Evolutionary conservation across 768 basidiomycete species (phyloP), one percentile per base, ranked within the genome.

Genomic region (Serpula lacrymans): DNA sequence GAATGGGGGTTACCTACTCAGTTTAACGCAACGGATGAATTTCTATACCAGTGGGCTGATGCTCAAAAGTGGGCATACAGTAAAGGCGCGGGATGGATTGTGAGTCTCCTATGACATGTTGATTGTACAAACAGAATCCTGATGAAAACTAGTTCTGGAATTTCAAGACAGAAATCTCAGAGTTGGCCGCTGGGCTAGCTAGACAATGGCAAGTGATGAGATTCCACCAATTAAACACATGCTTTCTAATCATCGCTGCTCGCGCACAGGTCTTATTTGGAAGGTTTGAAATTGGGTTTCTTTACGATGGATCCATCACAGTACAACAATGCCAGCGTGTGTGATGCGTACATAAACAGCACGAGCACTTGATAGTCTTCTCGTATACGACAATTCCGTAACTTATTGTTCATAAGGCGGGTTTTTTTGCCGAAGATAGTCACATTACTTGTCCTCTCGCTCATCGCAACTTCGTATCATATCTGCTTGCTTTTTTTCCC

Each of bases 61-160:
- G 82, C 84, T 18, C 84, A 87, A 58, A 87, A 87, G 56, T 59
- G 77, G 27, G 67, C 74, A 1, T 86, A 85, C 39, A 69, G 71
- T 39, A 60, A 81, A 45, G 69, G 71, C 24, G 70, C 72, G 2
- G 84, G 84, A 20, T 86, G 83, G 82, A 69, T 85, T 29, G 82
- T 83, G 79, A 68, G 3, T 33, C 17, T 21, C 35, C 20, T 28
- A 21, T 35, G 4, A 10, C 21, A 31, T 4, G 8, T 23, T 18
- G 10, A 17, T 18, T 10, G 29, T 26, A 22, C 2, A 22, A 18
- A 16, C 14, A n/a, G n/a, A 13, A 11, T 12, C 27, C 33, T 26
- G 12, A 11, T 41, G 6, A 18, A 27, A 9, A 37, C 4, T 42
- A 77, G 78, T 80, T 70, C 57, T 88, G 84, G 84, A 85, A 78